Base-by-base conservation (phyloP, 2,329 filamentous ascomycete genomes). In the Beauveria varroae region DNA sequence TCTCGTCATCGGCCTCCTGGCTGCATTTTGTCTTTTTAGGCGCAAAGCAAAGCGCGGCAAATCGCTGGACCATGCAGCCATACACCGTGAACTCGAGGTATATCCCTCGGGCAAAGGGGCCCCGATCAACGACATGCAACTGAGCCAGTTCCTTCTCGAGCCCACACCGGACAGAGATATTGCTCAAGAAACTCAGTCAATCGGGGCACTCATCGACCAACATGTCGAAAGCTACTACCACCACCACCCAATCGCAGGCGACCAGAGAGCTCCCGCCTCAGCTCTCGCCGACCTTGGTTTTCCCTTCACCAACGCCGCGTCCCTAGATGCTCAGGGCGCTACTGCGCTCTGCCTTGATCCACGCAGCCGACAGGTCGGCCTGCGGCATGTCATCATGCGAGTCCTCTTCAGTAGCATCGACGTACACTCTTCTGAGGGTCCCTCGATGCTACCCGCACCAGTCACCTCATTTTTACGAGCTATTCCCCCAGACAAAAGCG, bases 211-310 rank as follows among this genome's bases (percentile, higher is more conserved):
- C 5, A 70, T 79, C 12, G 68, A 72, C 30, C 70, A 74, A 43
- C 77, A 79, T 62, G 72, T 76, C 44, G 71, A 77, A 58, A 72
- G 67, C 57, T 65, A 77, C 55, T 79, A 78, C 55, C 74, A 76
- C 58, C 51, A 64, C 0, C 62, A 69, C 0, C 67, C 67, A 1
- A 62, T 73, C 4, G 61, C 66, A 0, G 46, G 51, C 5, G 66
- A 65, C 60, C 9, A 54, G 1, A 60, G 62, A 14, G 52, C 60
- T 3, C 65, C 76, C 8, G 61, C 65, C n/a, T 43, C 67, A 24
- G 61, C 62, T 8, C 46, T 58, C 2, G 20, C 22, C 10, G 24
- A 51, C 1, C 46, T 58, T 5, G 56, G 56, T 16, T 2, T 60
- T 44, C 51, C 58, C 1, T n/a, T n/a, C 3, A 41, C 16, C 22